phyloP scores from a whole-genome alignment of 345 rosid genomes.

The Angophora floribunda region DNA sequence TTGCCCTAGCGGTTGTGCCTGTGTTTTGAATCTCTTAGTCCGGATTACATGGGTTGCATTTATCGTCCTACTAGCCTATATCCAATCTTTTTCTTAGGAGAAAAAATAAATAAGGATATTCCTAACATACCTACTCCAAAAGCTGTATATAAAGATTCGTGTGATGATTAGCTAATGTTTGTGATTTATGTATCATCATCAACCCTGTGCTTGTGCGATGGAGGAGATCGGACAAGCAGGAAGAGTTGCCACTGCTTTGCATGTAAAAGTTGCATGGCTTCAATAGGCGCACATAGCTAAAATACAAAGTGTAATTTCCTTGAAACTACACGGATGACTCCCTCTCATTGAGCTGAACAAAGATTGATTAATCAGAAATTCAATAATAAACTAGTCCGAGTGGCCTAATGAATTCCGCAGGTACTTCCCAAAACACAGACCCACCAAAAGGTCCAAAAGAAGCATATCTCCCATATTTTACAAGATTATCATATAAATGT shows the following conservation, averaged over 20 bases:
- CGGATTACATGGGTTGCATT: not conserved
- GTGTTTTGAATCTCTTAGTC: not conserved
- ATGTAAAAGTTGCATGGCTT: not conserved
- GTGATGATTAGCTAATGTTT: not conserved
- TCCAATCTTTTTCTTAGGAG: not conserved
- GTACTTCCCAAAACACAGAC: not conserved
- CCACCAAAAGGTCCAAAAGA: not conserved
- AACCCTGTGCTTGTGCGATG: not conserved
- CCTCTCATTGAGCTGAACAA: too few relatives aligned
- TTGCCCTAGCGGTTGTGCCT: not conserved
- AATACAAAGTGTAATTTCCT: not conserved
- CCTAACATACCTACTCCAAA: not conserved
- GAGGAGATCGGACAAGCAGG: not conserved
- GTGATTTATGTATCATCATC: not conserved
- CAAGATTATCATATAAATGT: not conserved
- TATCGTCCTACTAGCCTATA: not conserved
- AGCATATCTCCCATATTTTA: not conserved
- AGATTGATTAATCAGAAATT: not conserved
- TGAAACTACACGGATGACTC: not conserved
- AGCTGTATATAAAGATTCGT: not conserved
- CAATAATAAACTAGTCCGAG: not conserved
- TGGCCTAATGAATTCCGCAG: not conserved
- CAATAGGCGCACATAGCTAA: not conserved
- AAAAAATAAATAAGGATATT: not conserved
- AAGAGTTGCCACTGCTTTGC: not conserved